Evolutionary conservation across 352 stramenopile genomes (phyloP), one percentile per base, ranked within the genome.

Genomic region (Globisporangium emineosum): DNA sequence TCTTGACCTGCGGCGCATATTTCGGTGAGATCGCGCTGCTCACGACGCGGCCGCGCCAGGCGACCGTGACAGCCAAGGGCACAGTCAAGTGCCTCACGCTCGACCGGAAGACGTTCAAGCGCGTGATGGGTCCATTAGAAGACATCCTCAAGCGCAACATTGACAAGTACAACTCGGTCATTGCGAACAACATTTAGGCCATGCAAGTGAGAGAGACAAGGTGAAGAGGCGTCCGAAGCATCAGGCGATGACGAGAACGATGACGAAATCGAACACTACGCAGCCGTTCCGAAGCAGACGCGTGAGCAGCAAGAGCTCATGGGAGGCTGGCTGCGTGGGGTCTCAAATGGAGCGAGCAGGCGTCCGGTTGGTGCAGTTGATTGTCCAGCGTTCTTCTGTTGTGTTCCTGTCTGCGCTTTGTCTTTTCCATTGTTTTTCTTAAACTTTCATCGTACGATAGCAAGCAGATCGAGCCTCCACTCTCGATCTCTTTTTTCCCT

Each of bases 21-120:
- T 99, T 99, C 73, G 97, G 96, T 50, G 97, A 99, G 76, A 91
- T 97, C 35, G 97, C 97, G 57, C 72, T 99, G 62, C 76, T 98
- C 40, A 98, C 90, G 21, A 97, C 90, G 62, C 88, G 98, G 67
- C 94, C 93, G 29, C 92, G 94, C 33, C 89, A 97, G 49, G 94
- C 93, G 45, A 97, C 83, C 5, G 79, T 97, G 33, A 85, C 91
- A 21, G 92, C 88, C 30, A 83, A 85, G 56, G 87, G 86, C 37
- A 88, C 90, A 57, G 87, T 90, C 56, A 96, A 94, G 65, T 98
- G 90, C 69, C 76, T 98, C 27, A 91, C 81, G 35, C 81, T 98
- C 47, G 93, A 98, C 72, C 88, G 93, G 42, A 90, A 93, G 71
- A 96, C 91, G 35, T 98, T 99, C 76, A 95, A 94, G 83, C 78